Conservation (phyloP, 2,329 filamentous ascomycete genomes). For the Blastomyces percursus region DNA sequence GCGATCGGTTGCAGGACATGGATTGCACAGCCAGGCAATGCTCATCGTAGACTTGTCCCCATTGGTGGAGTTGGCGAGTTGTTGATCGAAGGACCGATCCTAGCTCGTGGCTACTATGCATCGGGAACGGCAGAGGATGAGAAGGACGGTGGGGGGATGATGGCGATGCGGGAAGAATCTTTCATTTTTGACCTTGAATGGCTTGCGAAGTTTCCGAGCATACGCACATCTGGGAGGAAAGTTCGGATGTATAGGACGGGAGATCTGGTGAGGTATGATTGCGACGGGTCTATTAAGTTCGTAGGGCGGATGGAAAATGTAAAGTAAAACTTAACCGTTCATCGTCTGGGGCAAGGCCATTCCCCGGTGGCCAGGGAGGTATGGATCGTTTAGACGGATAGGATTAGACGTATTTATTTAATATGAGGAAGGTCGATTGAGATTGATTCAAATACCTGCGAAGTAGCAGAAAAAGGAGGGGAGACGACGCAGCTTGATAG, state of each 20-base stretch:
- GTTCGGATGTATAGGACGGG: slow-evolving; percentile 3
- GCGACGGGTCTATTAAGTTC: slow-evolving; percentile 5
- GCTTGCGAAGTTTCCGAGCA: not conserved
- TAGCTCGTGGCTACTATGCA: slow-evolving; percentile 2
- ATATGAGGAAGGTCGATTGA: too few relatives aligned
- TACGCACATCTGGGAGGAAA: not conserved
- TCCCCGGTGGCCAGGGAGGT: too few relatives aligned
- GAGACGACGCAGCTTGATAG: too few relatives aligned
- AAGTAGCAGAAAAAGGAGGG: too few relatives aligned
- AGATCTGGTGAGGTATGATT: slow-evolving; percentile 5
- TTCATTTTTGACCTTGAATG: not conserved
- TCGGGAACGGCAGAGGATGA: not conserved
- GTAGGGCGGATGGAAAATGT: not conserved
- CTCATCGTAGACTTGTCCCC: slow-evolving; percentile 9
- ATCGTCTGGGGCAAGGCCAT: too few relatives aligned
- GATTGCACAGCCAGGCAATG: slow-evolving; percentile 1
- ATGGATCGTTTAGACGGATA: too few relatives aligned
- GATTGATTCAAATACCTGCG: too few relatives aligned
- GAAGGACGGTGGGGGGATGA: not conserved
- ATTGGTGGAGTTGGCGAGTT: slow-evolving; percentile 23
- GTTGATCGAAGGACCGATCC: slow-evolving; percentile 19
- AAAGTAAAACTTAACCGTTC: not conserved
- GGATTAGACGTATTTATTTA: too few relatives aligned
- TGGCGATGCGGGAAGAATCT: not conserved
- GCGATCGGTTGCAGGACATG: not conserved